Evolutionary conservation across 352 stramenopile genomes (phyloP).

Genomic region (Phytophthora pistaciae): DNA sequence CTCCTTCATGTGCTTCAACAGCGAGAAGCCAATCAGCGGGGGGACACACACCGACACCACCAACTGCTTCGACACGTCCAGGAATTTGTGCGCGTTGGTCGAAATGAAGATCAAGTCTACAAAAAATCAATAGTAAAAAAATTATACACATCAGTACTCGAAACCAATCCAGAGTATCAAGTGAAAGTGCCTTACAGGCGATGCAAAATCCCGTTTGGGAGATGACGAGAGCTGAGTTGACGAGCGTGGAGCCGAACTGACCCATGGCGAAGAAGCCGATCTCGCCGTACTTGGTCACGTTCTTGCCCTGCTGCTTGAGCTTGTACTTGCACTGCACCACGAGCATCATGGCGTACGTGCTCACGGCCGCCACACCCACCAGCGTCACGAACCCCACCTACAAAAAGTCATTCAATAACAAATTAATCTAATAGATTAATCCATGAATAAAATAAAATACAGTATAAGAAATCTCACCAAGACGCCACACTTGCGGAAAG

Average conservation of each 20-base stretch:
- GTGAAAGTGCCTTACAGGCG: conserved; percentile 62
- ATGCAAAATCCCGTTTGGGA: conserved; percentile 92
- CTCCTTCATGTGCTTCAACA: conserved; percentile 90
- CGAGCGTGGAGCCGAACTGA: conserved; percentile 62
- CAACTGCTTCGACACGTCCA: conserved; percentile 59
- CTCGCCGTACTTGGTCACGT: conserved; percentile 84
- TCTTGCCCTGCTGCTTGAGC: conserved; percentile 56
- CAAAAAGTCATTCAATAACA: not conserved
- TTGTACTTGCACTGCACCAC: conserved; percentile 87
- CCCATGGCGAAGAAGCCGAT: conserved; percentile 88
- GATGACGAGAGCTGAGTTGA: conserved; percentile 89
- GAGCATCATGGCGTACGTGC: conserved; percentile 81
- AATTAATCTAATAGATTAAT: not conserved
- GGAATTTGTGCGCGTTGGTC: conserved; percentile 86
- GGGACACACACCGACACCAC: conserved; percentile 70
- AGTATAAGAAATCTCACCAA: conserved; percentile 39
- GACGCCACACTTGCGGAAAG: conserved; percentile 90
- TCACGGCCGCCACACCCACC: conserved; percentile 56
- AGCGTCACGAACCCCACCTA: conserved; percentile 72
- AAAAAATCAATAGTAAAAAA: not conserved
- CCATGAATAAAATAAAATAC: not conserved
- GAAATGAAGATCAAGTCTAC: conserved; percentile 93
- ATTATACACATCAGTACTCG: not conserved
- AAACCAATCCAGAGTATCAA: not conserved
- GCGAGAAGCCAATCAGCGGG: conserved; percentile 79